Evolutionary conservation across 768 basidiomycete species (phyloP), one percentile per base, ranked within the genome.

Genomic region (Amanita phalloides): DNA sequence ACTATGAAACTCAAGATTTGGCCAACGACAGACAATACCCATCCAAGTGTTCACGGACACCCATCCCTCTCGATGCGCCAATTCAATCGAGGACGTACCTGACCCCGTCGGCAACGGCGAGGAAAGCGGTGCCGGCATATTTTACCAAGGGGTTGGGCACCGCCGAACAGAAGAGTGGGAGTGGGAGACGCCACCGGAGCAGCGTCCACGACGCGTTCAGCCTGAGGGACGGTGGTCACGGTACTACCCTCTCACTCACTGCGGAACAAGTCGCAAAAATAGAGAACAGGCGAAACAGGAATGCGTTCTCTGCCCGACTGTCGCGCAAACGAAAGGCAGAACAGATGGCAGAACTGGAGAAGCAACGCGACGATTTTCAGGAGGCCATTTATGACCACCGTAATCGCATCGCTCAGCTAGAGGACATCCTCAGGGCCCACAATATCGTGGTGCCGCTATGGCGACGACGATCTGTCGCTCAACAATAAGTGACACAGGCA

Each of bases 271-370:
- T 79, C 59, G 79, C 84, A 61, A 82, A 82, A 57, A 86, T 87
- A 56, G 84, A 81, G 58, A 76, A 75, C 39, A 92, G 91, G 71
- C 79, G 91, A 28, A 75, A 82, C 7, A 81, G 84, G 67, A 95
- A 95, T 58, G 92, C 91, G 2, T 66, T 91, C 4, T 90, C 91
- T 0, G 92, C 92, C 5, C 78, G 91, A 2, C 77, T 85, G 28
- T 85, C 82, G 61, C 76, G 91, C 17, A 78, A 77, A 70, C 76
- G 86, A 53, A 91, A 89, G 71, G 64, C 82, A 37, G 75, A 79
- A 61, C 79, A 90, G 56, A 75, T 84, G 57, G 72, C 77, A 49
- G 73, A 77, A 51, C 69, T 93, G 45, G 82, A 90, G 68, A 32
- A 45, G 26, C 32, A 48, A 17, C 45, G 45, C 21, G 21, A 53